Percentiles rank a stretch among this genome's conserved stretches.
Evolutionary conservation across 2,329 filamentous ascomycete genomes (phyloP).

Genomic region (Nothopassalora personata): DNA sequence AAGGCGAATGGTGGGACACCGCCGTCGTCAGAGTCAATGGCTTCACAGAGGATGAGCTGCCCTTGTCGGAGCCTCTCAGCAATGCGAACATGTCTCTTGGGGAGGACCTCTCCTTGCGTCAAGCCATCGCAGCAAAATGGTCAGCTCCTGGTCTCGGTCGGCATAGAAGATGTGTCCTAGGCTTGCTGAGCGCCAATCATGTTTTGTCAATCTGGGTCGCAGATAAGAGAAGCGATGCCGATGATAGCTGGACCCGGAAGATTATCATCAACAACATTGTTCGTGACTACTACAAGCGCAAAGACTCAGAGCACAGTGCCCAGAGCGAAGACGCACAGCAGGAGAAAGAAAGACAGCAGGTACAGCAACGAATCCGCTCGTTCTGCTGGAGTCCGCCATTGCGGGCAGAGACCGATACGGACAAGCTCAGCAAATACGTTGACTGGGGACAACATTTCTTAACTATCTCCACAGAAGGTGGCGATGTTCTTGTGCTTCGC

Average conservation of each 20-base stretch:
- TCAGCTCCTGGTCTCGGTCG: slow-evolving; percentile 52
- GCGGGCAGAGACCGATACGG: slow-evolving; percentile 9
- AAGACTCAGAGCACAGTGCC: slow-evolving; percentile 27
- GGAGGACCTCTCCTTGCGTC: slow-evolving; percentile 53
- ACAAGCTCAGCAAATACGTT: slow-evolving; percentile 1
- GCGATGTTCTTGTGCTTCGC: slow-evolving; percentile 36
- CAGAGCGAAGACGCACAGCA: slow-evolving; percentile 22
- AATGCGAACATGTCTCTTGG: slow-evolving; percentile 50
- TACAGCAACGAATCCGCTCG: slow-evolving; percentile 37
- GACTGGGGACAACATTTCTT: slow-evolving; percentile 27
- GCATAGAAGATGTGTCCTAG: slow-evolving; percentile 50
- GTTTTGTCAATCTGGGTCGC: slow-evolving; percentile 53
- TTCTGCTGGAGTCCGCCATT: slow-evolving; percentile 37
- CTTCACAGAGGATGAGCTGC: slow-evolving; percentile 49
- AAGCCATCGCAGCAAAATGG: slow-evolving; percentile 50
- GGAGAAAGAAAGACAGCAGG: slow-evolving; percentile 19
- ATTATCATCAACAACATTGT: slow-evolving; percentile 50
- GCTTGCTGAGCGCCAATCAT: slow-evolving; percentile 53
- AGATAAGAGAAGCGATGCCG: slow-evolving; percentile 37
- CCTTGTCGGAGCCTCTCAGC: slow-evolving; percentile 42
- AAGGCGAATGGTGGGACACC: slow-evolving; percentile 32
- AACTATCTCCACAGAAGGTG: slow-evolving; percentile 39
- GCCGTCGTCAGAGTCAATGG: slow-evolving; percentile 45
- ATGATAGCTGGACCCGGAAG: slow-evolving; percentile 48
- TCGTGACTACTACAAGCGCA: slow-evolving; percentile 34